phyloP scores from a whole-genome alignment of 768 basidiomycete genomes.

The Suillus variegatus region DNA sequence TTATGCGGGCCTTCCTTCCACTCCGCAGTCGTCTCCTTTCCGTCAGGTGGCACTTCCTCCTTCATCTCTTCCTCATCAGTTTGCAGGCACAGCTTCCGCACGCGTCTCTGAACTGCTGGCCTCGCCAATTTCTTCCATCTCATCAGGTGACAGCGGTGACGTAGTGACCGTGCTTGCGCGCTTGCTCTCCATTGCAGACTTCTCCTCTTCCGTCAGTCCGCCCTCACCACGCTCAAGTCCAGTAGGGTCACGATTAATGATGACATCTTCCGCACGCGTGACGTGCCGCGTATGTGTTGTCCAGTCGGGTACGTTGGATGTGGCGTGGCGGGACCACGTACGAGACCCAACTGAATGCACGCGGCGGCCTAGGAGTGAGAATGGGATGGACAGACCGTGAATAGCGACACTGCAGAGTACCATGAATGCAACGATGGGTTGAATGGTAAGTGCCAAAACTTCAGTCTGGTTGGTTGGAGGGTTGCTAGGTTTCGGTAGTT shows the following conservation, averaged over 20 bases:
- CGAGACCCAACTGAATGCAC: conserved; percentile 81
- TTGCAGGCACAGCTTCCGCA: conserved; percentile 12
- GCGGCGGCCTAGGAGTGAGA: conserved; percentile 87
- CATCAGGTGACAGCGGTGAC: conserved; percentile 10
- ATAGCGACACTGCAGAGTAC: conserved; percentile 88
- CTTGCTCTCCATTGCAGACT: conserved; percentile 28
- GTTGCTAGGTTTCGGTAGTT: conserved; percentile 48
- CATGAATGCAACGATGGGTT: conserved; percentile 94
- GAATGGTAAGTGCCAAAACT: conserved; percentile 71
- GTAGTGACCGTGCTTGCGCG: conserved; percentile 17
- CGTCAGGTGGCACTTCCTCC: conserved; percentile 47
- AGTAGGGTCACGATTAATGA: conserved; percentile 79
- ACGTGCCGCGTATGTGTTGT: conserved; percentile 74
- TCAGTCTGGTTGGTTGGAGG: conserved; percentile 61
- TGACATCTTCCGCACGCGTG: conserved; percentile 69
- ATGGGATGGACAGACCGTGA: conserved; percentile 91
- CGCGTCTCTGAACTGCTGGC: conserved; percentile 9
- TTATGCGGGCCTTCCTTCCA: conserved; percentile 74
- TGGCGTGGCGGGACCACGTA: conserved; percentile 85
- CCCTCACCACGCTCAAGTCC: conserved; percentile 52
- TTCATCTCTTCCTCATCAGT: conserved; percentile 23
- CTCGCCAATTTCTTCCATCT: conserved; percentile 13
- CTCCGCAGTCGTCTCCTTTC: conserved; percentile 42
- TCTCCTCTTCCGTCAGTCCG: conserved; percentile 29
- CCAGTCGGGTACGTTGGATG: conserved; percentile 70